phyloP scores from a whole-genome alignment of 2,329 filamentous ascomycete species.

The Aspergillus sp. region DNA sequence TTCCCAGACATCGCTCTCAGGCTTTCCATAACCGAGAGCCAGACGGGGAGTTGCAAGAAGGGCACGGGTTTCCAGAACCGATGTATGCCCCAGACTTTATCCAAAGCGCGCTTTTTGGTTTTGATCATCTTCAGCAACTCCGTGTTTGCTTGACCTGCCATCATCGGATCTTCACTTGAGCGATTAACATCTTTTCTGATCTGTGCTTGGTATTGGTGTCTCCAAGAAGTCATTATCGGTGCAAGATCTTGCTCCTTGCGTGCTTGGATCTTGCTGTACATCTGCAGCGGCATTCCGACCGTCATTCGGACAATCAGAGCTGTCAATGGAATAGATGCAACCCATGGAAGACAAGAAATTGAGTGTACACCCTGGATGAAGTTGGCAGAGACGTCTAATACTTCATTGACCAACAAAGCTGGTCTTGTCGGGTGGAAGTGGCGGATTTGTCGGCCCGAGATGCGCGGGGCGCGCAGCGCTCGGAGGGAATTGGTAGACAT shows the following conservation, averaged over 20 bases:
- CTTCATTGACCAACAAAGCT: conserved; percentile 36
- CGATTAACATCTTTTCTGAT: neutral
- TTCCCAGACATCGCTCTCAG: conserved; percentile 43
- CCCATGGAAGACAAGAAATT: conserved; percentile 47
- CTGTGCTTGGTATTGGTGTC: conserved; percentile 10
- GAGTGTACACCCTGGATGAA: conserved; percentile 47
- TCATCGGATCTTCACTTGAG: neutral
- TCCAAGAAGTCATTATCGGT: conserved; percentile 39
- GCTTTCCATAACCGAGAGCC: conserved; percentile 42
- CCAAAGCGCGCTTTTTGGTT: conserved; percentile 22
- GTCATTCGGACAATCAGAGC: conserved; percentile 46
- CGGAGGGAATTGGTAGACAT: neutral
- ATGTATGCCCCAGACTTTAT: conserved; percentile 27
- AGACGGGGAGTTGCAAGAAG: conserved; percentile 41
- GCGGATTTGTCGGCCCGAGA: conserved; percentile 26
- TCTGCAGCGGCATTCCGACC: conserved; percentile 43
- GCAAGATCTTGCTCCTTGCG: conserved; percentile 36
- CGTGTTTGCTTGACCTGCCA: conserved; percentile 1
- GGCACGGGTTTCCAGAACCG: conserved; percentile 26
- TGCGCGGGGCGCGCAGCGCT: neutral
- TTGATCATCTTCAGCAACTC: conserved; percentile 18
- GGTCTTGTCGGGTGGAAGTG: conserved; percentile 47
- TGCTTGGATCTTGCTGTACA: conserved; percentile 36
- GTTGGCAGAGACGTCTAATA: conserved; percentile 39
- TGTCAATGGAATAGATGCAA: conserved; percentile 47